These are phyloP conservation scores for Backusella macrospora DNA, from an alignment of 192 early-diverging fungal genomes.

Conservation along the genomic window DNA sequence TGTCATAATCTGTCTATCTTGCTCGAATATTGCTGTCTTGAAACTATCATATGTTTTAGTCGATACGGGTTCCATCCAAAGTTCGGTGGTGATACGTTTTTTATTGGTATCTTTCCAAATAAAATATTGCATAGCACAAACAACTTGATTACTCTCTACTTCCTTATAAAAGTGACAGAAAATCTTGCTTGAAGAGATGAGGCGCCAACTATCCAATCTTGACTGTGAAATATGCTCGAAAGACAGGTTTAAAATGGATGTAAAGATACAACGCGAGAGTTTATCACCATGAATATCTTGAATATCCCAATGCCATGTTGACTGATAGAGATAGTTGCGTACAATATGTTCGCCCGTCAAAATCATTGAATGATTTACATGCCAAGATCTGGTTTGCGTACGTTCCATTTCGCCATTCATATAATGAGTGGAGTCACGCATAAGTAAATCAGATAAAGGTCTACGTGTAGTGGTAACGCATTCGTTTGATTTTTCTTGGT, in stretches of 20 bases:
- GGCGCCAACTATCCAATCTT: conserved; percentile 44
- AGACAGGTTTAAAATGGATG: conserved; percentile 48
- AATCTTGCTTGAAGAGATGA: conserved; percentile 42
- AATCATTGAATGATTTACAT: conserved; percentile 30
- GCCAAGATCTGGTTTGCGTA: conserved; percentile 30
- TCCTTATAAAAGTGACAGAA: conserved; percentile 54
- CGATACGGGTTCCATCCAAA: conserved; percentile 58
- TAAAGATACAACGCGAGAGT: conserved; percentile 31
- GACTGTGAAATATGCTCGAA: conserved; percentile 54
- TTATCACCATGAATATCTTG: conserved; percentile 42
- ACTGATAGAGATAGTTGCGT: conserved; percentile 53
- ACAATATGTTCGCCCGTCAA: conserved; percentile 46
- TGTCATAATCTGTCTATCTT: conserved; percentile 48
- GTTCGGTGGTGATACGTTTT: conserved; percentile 50
- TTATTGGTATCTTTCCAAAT: conserved; percentile 46
- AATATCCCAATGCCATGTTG: conserved; percentile 54
- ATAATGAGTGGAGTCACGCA: conserved; percentile 45
- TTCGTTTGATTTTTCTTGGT: not conserved
- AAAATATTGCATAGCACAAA: conserved; percentile 51
- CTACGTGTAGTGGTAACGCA: conserved; percentile 26
- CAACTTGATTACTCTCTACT: conserved; percentile 23
- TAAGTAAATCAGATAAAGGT: conserved; percentile 47
- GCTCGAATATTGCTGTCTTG: not conserved
- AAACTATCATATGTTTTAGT: conserved; percentile 3
- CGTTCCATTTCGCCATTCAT: conserved; percentile 11